Conservation (phyloP, 2,329 filamentous ascomycete species). For the Penicillium sclerotiorum region DNA sequence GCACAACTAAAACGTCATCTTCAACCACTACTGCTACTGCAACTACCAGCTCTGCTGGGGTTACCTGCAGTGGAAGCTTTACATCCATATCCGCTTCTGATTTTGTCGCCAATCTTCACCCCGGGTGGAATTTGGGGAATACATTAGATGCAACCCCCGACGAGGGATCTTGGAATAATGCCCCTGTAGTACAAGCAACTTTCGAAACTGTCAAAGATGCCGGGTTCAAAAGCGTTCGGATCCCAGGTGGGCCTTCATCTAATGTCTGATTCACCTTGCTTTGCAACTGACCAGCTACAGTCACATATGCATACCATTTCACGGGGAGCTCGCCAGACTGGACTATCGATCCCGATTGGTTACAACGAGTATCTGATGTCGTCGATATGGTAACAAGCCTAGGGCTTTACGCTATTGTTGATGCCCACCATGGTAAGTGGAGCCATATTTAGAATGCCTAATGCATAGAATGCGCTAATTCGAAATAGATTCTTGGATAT, state of each 20-base stretch:
- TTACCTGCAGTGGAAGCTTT: constrained; percentile 48
- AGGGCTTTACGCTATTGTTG: constrained; percentile 58
- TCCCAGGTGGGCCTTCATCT: constrained; percentile 43
- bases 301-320: constrained; percentile 63
- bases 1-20: constrained; percentile 11
- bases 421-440: constrained; percentile 57
- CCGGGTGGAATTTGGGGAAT: constrained; percentile 65
- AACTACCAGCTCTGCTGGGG: constrained; percentile 2
- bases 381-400: constrained; percentile 58
- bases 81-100: constrained; percentile 49
- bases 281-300: constrained; percentile 29
- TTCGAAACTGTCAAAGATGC: constrained; percentile 56
- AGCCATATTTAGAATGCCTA: not conserved
- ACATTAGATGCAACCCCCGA: constrained; percentile 59
- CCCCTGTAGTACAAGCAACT: constrained; percentile 51
- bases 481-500: constrained; percentile 54
- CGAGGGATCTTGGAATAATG: constrained; percentile 63
- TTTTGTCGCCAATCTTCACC: constrained; percentile 54
- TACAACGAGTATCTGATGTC: constrained; percentile 61
- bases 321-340: constrained; percentile 53
- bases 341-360: constrained; percentile 58
- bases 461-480: constrained; percentile 1
- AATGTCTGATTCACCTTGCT: not conserved
- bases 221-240: constrained; percentile 61
- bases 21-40: not conserved